Base-by-base conservation (phyloP, 805 yeast species). In the Schizosaccharomyces osmophilus region DNA sequence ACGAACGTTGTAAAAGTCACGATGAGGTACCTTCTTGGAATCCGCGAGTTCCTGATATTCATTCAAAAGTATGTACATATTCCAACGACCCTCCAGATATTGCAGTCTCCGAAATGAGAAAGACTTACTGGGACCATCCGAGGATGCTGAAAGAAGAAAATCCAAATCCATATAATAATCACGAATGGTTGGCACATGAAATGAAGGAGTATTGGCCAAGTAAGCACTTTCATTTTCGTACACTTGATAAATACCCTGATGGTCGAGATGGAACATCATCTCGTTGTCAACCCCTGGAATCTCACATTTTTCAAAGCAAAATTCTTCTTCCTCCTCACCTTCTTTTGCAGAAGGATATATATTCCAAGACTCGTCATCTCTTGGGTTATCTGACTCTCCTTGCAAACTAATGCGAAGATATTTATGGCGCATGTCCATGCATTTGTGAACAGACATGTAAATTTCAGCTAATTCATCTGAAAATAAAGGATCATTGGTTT, bases 1-100 rank as follows among this genome's bases (percentile, higher is more conserved):
- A 74, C 97, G 81, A 55, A 88, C 95, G 68, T 90, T 90, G 74
- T 90, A 90, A 69, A 90, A 93, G 72, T 90, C 99, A 71, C 99
- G 82, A 71, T 93, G 99, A 4, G 97, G 97, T 66, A 89, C 89
- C 63, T 82, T 39, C 41, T 93, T 93, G 9, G 95, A 83, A 65
- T 86, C 93, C 19, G 89, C 82, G 22, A 84, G 84, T 71, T 93
- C 99, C 69, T 87, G 93, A 70, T 86, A 89, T 69, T 90, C 97
- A 69, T 93, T 93, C 66, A 90, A 75, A 64, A 93, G 73, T 64
- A 81, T 80, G 74, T 90, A 93, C 73, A 93, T 73, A 71, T 89
- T 87, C 97, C 97, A 93, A 69, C 89, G 87, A 32, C 97, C 96
- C 71, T 93, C 98, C 62, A 93, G 76, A 69, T 87, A 94, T 73